Percentiles rank a stretch among this genome's conserved stretches.
Evolutionary conservation across 352 stramenopile genomes (phyloP).

Genomic region (Pythium phragmiticola): DNA sequence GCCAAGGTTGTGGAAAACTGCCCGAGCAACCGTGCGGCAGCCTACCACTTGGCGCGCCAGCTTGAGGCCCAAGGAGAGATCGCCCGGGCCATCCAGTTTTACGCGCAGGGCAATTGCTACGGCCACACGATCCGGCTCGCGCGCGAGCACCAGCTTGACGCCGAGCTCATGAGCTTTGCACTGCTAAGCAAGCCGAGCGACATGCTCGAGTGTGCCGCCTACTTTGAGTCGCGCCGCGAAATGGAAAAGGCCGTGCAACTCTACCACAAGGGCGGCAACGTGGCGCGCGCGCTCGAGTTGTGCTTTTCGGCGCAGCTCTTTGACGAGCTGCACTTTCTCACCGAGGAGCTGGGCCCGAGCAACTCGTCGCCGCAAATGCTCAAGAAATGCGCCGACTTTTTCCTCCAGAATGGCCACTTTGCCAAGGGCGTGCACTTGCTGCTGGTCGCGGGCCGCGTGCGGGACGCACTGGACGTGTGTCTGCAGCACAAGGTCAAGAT

Average conservation of each 20-base stretch:
- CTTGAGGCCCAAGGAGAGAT: conserved; percentile 83
- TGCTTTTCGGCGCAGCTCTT: conserved; percentile 92
- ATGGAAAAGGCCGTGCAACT: conserved; percentile 94
- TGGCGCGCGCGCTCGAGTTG: conserved; percentile 89
- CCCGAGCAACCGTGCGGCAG: conserved; percentile 65
- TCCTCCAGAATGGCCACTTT: conserved; percentile 89
- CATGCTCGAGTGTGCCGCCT: conserved; percentile 89
- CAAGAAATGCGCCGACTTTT: conserved; percentile 92
- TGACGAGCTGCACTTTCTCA: conserved; percentile 84
- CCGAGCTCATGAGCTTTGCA: conserved; percentile 91
- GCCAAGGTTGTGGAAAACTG: conserved; percentile 80
- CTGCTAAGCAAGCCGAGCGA: conserved; percentile 85
- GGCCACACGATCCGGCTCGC: conserved; percentile 93
- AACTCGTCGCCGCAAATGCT: conserved; percentile 83
- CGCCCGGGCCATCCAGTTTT: conserved; percentile 91
- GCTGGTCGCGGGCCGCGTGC: conserved; percentile 64
- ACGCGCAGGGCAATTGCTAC: conserved; percentile 85
- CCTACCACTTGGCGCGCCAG: conserved; percentile 87
- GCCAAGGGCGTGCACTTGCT: conserved; percentile 91
- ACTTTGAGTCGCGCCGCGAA: conserved; percentile 92
- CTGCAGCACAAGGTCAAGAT: conserved; percentile 88
- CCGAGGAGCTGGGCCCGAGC: conserved; percentile 69
- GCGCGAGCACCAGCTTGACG: conserved; percentile 87
- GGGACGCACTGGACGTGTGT: conserved; percentile 89
- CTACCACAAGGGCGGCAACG: conserved; percentile 92